Percentiles rank a stretch among this genome's conserved stretches.
phyloP scores from a whole-genome alignment of 1,284 basidiomycete genomes.

The Austroboletus niveus region DNA sequence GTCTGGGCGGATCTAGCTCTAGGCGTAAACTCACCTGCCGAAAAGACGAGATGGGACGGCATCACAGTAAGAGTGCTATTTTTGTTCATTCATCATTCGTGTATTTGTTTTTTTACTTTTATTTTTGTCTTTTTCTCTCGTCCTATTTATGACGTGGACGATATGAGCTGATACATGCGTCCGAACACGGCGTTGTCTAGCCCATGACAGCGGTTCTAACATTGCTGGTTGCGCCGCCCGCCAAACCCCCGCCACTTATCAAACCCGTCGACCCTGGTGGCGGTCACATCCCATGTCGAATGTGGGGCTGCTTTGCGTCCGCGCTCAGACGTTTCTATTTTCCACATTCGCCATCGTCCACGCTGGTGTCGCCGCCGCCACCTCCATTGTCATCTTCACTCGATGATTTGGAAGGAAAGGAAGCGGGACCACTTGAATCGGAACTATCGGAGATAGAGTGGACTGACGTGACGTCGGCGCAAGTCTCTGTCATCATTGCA shows the following conservation, averaged over 20 bases:
- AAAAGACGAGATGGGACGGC: slow-evolving; percentile 26
- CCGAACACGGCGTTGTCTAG: slow-evolving; percentile 6
- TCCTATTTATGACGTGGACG: neutral
- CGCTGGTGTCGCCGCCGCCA: neutral
- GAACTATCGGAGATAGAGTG: slow-evolving; percentile 1
- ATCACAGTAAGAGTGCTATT: slow-evolving; percentile 24
- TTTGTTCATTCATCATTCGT: neutral
- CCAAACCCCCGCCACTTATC: neutral
- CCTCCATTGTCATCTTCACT: neutral
- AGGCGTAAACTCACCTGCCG: neutral
- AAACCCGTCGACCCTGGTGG: neutral
- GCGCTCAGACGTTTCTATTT: slow-evolving; percentile 7
- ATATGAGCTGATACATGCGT: neutral
- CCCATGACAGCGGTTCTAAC: slow-evolving; percentile 22
- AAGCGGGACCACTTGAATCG: neutral
- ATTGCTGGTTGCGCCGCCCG: neutral
- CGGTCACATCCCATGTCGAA: neutral
- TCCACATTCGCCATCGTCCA: neutral
- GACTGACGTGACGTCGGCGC: slow-evolving; percentile 25
- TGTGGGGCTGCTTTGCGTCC: neutral
- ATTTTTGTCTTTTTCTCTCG: neutral
- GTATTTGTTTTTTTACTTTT: too few species aligned
- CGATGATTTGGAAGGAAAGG: neutral
- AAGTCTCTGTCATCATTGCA: slow-evolving; percentile 41
- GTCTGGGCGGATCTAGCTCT: slow-evolving; percentile 28